These are phyloP conservation scores for Gaertneriomyces semiglobifer DNA, from an alignment of 192 early-diverging fungal genomes.

Conservation along the genomic window DNA sequence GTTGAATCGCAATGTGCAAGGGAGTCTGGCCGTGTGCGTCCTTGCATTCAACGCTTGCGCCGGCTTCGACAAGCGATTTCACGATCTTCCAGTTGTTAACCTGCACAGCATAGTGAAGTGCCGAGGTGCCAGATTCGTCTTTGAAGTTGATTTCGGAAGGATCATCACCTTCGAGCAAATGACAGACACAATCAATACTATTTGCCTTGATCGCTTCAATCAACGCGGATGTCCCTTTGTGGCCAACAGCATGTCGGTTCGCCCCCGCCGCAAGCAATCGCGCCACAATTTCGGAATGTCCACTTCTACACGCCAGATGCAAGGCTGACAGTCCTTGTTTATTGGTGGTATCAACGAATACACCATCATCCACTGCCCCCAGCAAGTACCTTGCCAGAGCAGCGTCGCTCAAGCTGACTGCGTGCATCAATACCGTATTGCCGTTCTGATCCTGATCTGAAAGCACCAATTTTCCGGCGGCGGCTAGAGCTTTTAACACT, in stretches of 20 bases:
- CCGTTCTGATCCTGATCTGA: constrained; percentile 3
- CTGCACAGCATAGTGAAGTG: constrained; percentile 44
- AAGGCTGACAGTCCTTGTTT: constrained; percentile 16
- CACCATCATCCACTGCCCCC: background rate
- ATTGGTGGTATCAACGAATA: constrained; percentile 10
- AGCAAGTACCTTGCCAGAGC: constrained; percentile 5
- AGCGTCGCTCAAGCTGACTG: background rate
- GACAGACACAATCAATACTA: background rate
- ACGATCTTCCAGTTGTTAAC: constrained; percentile 41
- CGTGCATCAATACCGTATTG: constrained; percentile 18
- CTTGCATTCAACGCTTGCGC: constrained; percentile 24
- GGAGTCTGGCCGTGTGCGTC: constrained; percentile 30
- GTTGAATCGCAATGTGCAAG: constrained; percentile 49
- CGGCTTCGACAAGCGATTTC: constrained; percentile 40
- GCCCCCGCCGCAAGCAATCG: constrained; percentile 3
- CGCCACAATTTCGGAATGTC: constrained; percentile 2
- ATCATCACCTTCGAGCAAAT: constrained; percentile 16
- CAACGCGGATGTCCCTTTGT: constrained; percentile 21
- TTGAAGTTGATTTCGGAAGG: constrained; percentile 33
- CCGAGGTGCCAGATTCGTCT: constrained; percentile 23
- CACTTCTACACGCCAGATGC: constrained; percentile 23
- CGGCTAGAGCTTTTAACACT: constrained; percentile 2
- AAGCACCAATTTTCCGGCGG: background rate
- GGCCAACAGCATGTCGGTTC: background rate
- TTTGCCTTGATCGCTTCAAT: constrained; percentile 18